A percentile compares a stretch with the other conserved stretches of the same genome.
phyloP scores from a whole-genome alignment of 148 eudicot species.

The Cornus suecica region DNA sequence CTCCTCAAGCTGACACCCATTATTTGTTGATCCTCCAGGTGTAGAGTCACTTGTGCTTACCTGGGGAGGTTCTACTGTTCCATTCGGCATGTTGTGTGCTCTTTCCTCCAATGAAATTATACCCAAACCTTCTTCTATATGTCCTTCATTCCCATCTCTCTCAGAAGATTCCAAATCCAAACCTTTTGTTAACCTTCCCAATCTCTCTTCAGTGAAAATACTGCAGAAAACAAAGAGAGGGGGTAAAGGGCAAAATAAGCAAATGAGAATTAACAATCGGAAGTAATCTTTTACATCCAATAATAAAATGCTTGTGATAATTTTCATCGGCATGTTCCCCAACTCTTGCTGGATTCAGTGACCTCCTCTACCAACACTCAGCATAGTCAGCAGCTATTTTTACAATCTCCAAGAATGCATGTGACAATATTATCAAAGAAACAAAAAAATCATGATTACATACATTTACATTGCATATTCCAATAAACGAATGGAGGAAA shows the following conservation, averaged over 20 bases:
- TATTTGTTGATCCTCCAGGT: slow-evolving; percentile 33
- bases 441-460: not conserved
- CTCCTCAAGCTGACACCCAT: slow-evolving; percentile 33
- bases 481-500: not conserved
- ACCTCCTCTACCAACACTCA: no score
- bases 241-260: not conserved
- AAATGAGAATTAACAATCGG: not conserved
- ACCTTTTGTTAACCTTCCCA: slow-evolving; percentile 70
- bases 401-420: not conserved
- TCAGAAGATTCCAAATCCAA: slow-evolving; percentile 45
- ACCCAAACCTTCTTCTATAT: slow-evolving; percentile 35
- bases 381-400: no score
- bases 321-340: not conserved
- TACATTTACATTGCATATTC: not conserved
- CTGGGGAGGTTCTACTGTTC: slow-evolving; percentile 35
- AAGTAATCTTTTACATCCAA: not conserved
- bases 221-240: slow-evolving; percentile 30
- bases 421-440: not conserved
- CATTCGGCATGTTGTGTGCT: slow-evolving; percentile 36
- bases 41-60: slow-evolving; percentile 39
- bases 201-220: slow-evolving; percentile 84
- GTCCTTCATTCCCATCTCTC: slow-evolving; percentile 34
- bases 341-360: not conserved
- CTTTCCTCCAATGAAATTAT: slow-evolving; percentile 26
- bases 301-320: not conserved